Percentiles rank a stretch among this genome's conserved stretches.
Conservation (phyloP, 2,329 filamentous ascomycete species). For the Fusarium torreyae region DNA sequence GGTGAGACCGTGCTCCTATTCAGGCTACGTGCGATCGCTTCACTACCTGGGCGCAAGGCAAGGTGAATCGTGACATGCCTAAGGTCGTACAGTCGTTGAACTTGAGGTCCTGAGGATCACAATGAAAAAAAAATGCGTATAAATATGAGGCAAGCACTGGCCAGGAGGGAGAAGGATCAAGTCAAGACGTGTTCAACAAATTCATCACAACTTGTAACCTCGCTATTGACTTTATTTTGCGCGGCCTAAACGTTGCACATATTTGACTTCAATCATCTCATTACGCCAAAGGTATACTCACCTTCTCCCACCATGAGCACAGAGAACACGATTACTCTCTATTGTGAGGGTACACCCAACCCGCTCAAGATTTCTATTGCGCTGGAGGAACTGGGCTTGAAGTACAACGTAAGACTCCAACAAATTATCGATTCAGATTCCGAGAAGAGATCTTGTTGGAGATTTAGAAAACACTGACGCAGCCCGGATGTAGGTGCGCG, state of each 20-base stretch:
- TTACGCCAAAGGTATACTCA: neutral
- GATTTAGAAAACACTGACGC: neutral
- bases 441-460: neutral
- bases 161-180: neutral
- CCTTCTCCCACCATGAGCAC: conserved; percentile 1
- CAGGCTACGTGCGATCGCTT: neutral
- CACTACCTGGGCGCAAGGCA: neutral
- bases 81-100: neutral
- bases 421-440: neutral
- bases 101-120: neutral
- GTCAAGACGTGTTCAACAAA: neutral
- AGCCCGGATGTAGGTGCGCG: conserved; percentile 59
- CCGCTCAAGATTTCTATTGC: conserved; percentile 90
- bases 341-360: conserved; percentile 87
- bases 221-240: neutral
- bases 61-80: neutral
- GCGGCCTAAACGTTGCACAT: neutral
- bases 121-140: neutral
- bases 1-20: conserved; percentile 8
- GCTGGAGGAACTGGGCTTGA: conserved; percentile 84
- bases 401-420: conserved; percentile 73
- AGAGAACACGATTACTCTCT: conserved; percentile 76
- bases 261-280: neutral
- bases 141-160: conserved; percentile 14
- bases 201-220: neutral